A percentile compares a stretch with the other conserved stretches of the same genome.
Evolutionary conservation across 805 yeast species (phyloP).

Genomic region (Candida palmyrensis): DNA sequence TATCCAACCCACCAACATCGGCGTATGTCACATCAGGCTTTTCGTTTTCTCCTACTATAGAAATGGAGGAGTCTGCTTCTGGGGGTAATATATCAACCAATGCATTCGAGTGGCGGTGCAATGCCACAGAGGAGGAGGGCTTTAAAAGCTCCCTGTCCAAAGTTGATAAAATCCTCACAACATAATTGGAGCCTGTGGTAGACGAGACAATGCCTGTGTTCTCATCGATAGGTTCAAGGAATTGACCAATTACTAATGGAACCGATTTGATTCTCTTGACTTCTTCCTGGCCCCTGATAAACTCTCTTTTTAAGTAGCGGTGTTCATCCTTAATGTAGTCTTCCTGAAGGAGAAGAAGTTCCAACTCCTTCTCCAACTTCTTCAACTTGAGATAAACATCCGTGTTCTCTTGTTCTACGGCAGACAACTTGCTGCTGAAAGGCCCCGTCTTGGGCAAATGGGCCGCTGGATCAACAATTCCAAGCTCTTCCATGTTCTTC

Average conservation of each 20-base stretch:
- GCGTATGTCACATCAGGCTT: constrained; percentile 91
- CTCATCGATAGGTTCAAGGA: constrained; percentile 94
- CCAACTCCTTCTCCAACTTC: constrained; percentile 86
- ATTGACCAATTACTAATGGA: constrained; percentile 97
- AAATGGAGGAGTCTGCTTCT: constrained; percentile 94
- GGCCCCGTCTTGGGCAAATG: constrained; percentile 7
- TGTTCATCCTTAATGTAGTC: constrained; percentile 98
- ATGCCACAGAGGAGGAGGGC: constrained; percentile 92
- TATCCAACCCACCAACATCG: constrained; percentile 97
- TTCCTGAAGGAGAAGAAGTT: constrained; percentile 80
- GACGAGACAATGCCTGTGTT: constrained; percentile 95
- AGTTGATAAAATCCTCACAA: constrained; percentile 90
- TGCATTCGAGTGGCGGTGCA: constrained; percentile 98
- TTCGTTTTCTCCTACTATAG: constrained; percentile 92
- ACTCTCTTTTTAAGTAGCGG: constrained; percentile 90
- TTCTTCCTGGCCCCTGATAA: constrained; percentile 96
- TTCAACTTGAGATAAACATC: constrained; percentile 84
- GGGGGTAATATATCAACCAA: constrained; percentile 97
- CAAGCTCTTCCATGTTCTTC: constrained; percentile 30
- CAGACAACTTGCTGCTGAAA: constrained; percentile 1
- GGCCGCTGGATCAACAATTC: constrained; percentile 19
- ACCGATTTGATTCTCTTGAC: constrained; percentile 96
- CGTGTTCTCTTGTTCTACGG: constrained; percentile 24
- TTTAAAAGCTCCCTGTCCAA: constrained; percentile 91
- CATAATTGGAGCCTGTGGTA: constrained; percentile 96